Evolutionary conservation across 2,329 filamentous ascomycete species (phyloP).

Genomic region (Passalora sequoiae): DNA sequence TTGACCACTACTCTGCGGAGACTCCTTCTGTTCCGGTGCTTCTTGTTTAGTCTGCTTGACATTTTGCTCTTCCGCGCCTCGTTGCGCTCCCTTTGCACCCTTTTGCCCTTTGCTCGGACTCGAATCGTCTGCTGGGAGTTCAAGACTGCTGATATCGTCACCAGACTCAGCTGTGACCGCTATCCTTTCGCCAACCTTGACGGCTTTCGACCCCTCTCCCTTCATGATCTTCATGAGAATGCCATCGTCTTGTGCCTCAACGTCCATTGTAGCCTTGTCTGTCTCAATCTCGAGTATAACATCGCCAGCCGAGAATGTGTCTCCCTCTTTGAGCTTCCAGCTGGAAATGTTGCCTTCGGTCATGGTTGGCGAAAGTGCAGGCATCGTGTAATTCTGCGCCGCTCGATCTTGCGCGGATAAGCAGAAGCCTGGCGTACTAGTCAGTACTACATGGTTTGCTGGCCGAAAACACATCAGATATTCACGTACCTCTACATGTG

Average conservation of each 20-base stretch:
- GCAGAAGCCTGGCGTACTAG: constrained; percentile 22
- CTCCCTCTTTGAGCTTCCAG: constrained; percentile 85
- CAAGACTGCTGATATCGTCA: constrained; percentile 69
- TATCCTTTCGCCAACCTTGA: constrained; percentile 76
- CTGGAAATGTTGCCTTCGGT: constrained; percentile 82
- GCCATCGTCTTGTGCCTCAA: constrained; percentile 87
- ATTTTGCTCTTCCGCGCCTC: constrained; percentile 12
- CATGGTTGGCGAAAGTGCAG: constrained; percentile 86
- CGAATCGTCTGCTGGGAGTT: constrained; percentile 67
- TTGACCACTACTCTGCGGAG: constrained; percentile 8
- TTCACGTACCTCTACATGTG: constrained; percentile 27
- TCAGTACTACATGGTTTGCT: constrained; percentile 8
- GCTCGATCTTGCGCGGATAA: constrained; percentile 46
- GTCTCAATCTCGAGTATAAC: constrained; percentile 90
- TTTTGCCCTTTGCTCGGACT: constrained; percentile 16
- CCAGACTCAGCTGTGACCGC: constrained; percentile 75
- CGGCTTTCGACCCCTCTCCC: constrained; percentile 66
- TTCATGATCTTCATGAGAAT: constrained; percentile 77
- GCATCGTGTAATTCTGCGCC: constrained; percentile 86
- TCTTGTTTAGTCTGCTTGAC: constrained; percentile 11
- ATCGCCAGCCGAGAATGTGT: constrained; percentile 74
- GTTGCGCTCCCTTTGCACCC: constrained; percentile 9
- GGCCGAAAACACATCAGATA: neutral
- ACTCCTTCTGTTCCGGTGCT: constrained; percentile 9
- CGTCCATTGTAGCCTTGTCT: constrained; percentile 91